These are phyloP conservation scores for Chaetomium strumarium DNA, from an alignment of 2,329 filamentous ascomycete species.

Conservation along the genomic window DNA sequence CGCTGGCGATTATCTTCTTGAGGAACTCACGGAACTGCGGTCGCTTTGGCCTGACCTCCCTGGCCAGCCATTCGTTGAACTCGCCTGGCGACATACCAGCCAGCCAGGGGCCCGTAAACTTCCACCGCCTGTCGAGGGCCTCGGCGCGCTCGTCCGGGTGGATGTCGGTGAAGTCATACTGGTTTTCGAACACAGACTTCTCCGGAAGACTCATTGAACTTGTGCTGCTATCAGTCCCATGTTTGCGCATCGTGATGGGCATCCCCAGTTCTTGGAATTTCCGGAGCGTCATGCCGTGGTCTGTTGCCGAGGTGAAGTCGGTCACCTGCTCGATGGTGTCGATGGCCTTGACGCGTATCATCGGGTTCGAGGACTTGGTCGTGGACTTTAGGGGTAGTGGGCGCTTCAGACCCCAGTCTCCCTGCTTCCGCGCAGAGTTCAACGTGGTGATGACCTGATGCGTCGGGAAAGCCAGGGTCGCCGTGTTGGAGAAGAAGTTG, in stretches of 20 bases:
- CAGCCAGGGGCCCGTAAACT: slow-evolving; percentile 61
- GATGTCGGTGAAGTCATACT: slow-evolving; percentile 47
- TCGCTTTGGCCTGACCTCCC: slow-evolving; percentile 47
- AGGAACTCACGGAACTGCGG: slow-evolving; percentile 51
- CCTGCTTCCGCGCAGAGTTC: slow-evolving; percentile 61
- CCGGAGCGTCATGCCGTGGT: slow-evolving; percentile 71
- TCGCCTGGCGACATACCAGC: slow-evolving; percentile 56
- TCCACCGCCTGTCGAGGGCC: slow-evolving; percentile 52
- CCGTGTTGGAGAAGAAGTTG: slow-evolving; percentile 55
- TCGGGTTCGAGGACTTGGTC: slow-evolving; percentile 63
- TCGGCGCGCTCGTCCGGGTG: slow-evolving; percentile 30
- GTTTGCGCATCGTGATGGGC: slow-evolving; percentile 50
- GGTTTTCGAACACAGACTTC: slow-evolving; percentile 55
- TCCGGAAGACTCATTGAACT: slow-evolving; percentile 23
- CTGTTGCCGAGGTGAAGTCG: slow-evolving; percentile 76
- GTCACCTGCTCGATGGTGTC: slow-evolving; percentile 86
- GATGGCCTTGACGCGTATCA: slow-evolving; percentile 69
- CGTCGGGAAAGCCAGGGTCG: slow-evolving; percentile 74
- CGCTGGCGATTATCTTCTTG: slow-evolving; percentile 41
- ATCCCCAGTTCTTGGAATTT: slow-evolving; percentile 84
- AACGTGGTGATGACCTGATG: slow-evolving; percentile 78
- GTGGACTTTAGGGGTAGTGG: slow-evolving; percentile 73
- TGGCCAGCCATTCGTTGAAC: slow-evolving; percentile 51
- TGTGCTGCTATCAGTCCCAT: neutral
- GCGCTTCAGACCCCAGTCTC: slow-evolving; percentile 92